Evolutionary conservation across 2,329 filamentous ascomycete species (phyloP).

Genomic region (Ascochyta viciae-villosae): DNA sequence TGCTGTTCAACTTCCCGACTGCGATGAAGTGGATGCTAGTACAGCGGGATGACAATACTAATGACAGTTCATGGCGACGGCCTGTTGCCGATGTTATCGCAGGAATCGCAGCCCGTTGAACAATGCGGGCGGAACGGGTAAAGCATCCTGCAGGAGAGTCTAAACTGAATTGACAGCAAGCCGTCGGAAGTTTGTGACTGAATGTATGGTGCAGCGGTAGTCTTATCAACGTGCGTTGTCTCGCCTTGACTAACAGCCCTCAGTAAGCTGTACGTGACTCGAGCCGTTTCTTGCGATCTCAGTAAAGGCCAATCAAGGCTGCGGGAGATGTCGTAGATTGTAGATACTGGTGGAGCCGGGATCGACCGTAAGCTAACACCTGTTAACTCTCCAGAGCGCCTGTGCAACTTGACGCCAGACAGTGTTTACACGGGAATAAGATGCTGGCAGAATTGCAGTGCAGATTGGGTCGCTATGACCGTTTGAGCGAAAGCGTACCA

Average conservation of each 20-base stretch:
- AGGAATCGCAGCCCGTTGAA: constrained; percentile 17
- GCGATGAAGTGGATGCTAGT: constrained; percentile 24
- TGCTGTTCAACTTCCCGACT: constrained; percentile 12
- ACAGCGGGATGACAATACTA: constrained; percentile 32
- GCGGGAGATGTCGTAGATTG: constrained; percentile 6
- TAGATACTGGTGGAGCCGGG: constrained; percentile 12
- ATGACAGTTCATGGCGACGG: constrained; percentile 24
- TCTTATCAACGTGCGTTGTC: constrained; percentile 44
- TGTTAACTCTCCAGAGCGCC: neutral
- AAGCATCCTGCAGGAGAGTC: constrained; percentile 29
- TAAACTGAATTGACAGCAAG: constrained; percentile 28
- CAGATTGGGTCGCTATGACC: too few relatives aligned
- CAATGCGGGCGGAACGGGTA: constrained; percentile 24
- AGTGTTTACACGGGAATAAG: neutral
- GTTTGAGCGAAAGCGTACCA: neutral
- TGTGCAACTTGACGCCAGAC: neutral
- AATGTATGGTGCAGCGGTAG: constrained; percentile 28
- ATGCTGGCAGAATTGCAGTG: neutral
- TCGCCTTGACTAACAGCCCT: constrained; percentile 44
- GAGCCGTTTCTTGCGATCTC: constrained; percentile 3
- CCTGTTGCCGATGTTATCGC: constrained; percentile 31
- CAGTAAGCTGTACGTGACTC: constrained; percentile 37
- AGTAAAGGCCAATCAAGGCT: constrained; percentile 6
- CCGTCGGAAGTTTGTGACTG: constrained; percentile 21
- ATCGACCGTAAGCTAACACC: constrained; percentile 8